Evolutionary conservation across 176 grass and related monocot species (phyloP), one percentile per base, ranked within the genome.

Genomic region (Zoysia japonica): DNA sequence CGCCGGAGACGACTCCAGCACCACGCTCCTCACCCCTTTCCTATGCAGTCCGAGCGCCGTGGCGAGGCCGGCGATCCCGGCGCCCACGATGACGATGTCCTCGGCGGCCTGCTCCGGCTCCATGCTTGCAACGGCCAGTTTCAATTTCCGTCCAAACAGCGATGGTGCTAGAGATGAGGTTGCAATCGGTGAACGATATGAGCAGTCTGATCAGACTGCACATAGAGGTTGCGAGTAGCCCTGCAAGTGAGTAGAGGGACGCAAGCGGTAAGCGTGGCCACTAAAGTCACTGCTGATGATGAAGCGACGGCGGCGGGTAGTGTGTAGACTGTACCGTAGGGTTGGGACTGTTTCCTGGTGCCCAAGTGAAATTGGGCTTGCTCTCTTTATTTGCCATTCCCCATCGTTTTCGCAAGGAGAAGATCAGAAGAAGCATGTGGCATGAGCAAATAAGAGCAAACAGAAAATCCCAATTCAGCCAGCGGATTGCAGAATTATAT

Each of bases 1-100:
- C 47, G 57, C 35, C 68, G 83, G 79, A 15, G 88, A 94, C 51
- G 96, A 98, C 70, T 98, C 92, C 78, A 98, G 70, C 71, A 98
- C 92, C 63, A 87, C 1, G 83, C 96, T 87, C 54, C 78, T 67
- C 50, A 98, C 50, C 72, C 94, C 89, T 80, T 79, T 79, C 80
- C 91, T 83, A 36, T 93, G 81, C n/a, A 97, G 84, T 16, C 94
- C 91, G 17, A 97, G 77, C 1, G 94, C 86, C 9, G 53, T 41
- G 9, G 91, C 88, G n/a, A 97, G 91, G 9, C 93, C 91, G 9
- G 86, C 86, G 3, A 91, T 13, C 0, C 91, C 94, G 40, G 91
- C 89, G 70, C 94, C 94, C 2, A 87, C 82, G 56, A 97, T 70
- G 16, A 93, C 84, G 71, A 97, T 61, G 42, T 84, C 82, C 55